phyloP scores from a whole-genome alignment of 352 stramenopile species.

The Aphanomyces stellatus region DNA sequence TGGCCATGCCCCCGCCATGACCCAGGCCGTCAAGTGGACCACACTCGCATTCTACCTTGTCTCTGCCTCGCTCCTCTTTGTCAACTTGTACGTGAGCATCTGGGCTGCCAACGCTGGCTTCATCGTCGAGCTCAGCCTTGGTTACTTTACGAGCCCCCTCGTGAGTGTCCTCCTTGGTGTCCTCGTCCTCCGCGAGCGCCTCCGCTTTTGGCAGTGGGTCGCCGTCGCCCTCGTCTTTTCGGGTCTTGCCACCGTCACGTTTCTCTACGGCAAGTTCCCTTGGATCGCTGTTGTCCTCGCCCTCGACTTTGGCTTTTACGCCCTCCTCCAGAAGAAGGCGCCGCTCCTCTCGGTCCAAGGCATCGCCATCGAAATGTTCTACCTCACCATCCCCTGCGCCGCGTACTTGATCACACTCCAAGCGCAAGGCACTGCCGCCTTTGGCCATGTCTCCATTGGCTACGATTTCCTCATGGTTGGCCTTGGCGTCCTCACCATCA shows the following conservation, averaged over 20 bases:
- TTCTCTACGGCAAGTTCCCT: conserved; percentile 16
- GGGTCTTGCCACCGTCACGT: conserved; percentile 12
- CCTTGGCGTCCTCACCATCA: not conserved
- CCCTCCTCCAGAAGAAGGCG: conserved; percentile 18
- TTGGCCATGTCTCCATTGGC: not conserved
- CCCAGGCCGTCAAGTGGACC: not conserved
- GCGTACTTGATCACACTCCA: conserved; percentile 2
- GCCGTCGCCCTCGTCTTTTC: not conserved
- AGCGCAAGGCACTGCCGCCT: not conserved
- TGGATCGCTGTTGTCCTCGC: conserved; percentile 13
- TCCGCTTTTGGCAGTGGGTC: conserved; percentile 12
- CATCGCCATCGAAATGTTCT: conserved; percentile 1
- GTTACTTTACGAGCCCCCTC: conserved; percentile 17
- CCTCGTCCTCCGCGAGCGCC: conserved; percentile 1
- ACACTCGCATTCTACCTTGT: conserved; percentile 1
- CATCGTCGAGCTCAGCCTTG: conserved; percentile 17
- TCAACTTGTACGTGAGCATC: conserved; percentile 16
- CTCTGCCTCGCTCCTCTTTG: not conserved
- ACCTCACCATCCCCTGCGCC: not conserved
- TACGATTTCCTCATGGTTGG: conserved; percentile 15
- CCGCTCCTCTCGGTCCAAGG: not conserved
- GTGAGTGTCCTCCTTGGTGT: conserved; percentile 15
- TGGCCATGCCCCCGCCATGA: not conserved
- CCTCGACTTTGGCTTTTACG: conserved; percentile 15
- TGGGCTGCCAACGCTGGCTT: conserved; percentile 12